Percentiles rank a stretch among this genome's conserved stretches.
Evolutionary conservation across 83 land plant species (phyloP).

Genomic region (Picea engelmannii): DNA sequence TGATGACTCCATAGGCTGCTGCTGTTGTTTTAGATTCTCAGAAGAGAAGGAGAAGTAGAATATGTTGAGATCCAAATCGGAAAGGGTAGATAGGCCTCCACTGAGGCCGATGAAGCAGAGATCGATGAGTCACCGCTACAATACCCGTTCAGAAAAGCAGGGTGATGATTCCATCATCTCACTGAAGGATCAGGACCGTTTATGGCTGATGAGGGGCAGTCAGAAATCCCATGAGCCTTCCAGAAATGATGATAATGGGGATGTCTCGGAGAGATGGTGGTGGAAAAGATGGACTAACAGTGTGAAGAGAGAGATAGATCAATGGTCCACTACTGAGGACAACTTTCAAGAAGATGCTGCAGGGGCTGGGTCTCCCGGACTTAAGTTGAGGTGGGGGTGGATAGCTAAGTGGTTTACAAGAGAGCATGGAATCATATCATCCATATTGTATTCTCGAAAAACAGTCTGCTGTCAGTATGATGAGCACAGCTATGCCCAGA

Average conservation of each 20-base stretch:
- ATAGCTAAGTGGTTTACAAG: neutral
- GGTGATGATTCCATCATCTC: neutral
- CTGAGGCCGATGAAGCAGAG: neutral
- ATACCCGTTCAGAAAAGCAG: neutral
- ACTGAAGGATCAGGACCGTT: neutral
- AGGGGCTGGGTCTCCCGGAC: neutral
- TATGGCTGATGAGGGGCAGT: neutral
- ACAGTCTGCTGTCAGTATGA: neutral
- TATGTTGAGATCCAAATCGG: too few relatives aligned
- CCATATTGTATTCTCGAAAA: neutral
- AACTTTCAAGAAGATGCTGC: neutral
- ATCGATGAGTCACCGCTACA: neutral
- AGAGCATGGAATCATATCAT: neutral
- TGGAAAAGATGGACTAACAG: too few relatives aligned
- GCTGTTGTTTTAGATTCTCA: too few relatives aligned
- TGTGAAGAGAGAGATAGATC: too few relatives aligned
- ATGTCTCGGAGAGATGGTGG: too few relatives aligned
- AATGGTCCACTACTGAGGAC: too few relatives aligned
- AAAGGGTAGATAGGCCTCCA: neutral
- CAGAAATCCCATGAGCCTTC: too few relatives aligned
- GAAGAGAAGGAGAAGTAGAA: too few relatives aligned
- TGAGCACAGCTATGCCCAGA: neutral
- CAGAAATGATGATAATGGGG: too few relatives aligned
- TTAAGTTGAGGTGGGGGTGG: neutral
- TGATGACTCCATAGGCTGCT: too few relatives aligned